Base-by-base conservation (phyloP, 495 filamentous ascomycete species). In the Xylaria flabelliformis region DNA sequence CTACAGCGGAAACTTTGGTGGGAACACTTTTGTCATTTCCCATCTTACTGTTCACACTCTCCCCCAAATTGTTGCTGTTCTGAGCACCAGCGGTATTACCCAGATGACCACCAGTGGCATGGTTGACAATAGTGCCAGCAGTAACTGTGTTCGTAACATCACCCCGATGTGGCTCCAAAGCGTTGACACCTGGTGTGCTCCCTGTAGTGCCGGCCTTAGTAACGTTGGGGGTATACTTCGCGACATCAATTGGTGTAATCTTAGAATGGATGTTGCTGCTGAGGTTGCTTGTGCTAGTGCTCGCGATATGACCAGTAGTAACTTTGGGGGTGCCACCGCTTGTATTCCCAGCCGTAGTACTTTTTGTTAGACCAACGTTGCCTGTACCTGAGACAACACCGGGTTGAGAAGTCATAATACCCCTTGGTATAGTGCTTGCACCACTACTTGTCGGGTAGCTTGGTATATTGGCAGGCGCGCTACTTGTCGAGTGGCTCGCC, bases 11-110 rank as follows among this genome's bases (percentile, higher is more conserved):
- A 34, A 34, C 19, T 15, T 6, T 50, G 70, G 6, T 44, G 29
- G 26, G 15, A 67, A 55, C 46, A 39, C 53, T 26, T 55, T 41
- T 67, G 21, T 72, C 70, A 51, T 26, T 72, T 61, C 15, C 70
- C 10, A 32, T 50, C 39, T 42, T 70, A 42, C 7, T 26, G 64
- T 29, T 44, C 29, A 13, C 13, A 64, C 32, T 67, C 50, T 67
- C 62, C 9, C 19, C 42, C 44, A 39, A 19, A 48, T 15, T 66
- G 29, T 17, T 48, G 36, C 19, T 59, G 39, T 19, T 59, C n/a
- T 65, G 50, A 46, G 50, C 26, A 41, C 51, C 29, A 19, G 19
- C n/a, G 7, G 46, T n/a, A 24, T 24, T 34, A 9, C 34, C 36
- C 24, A 21, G 15, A 39, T 53, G 32, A 53, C 19, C 10, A 19